Conservation (phyloP, 345 rosid species). For the Heritiera littoralis region DNA sequence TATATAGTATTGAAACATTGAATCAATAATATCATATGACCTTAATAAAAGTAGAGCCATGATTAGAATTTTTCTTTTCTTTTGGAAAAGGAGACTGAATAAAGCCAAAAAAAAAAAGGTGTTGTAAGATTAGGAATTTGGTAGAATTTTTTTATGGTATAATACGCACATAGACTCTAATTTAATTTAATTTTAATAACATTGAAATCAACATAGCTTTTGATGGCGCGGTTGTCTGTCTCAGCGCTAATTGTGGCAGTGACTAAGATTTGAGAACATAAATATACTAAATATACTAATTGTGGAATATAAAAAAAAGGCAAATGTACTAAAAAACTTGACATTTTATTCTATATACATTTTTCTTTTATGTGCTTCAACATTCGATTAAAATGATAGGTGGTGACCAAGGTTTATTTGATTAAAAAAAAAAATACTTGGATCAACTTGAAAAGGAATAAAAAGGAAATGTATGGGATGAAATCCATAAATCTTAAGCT, state of each 20-base stretch:
- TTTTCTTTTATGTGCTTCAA: too few species aligned
- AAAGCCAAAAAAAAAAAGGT: not conserved
- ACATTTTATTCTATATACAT: too few species aligned
- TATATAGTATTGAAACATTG: not conserved
- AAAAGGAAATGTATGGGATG: too few species aligned
- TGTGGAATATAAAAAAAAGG: too few species aligned
- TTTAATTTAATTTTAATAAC: not conserved
- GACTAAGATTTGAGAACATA: not conserved
- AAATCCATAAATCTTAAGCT: too few species aligned
- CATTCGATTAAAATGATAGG: too few species aligned
- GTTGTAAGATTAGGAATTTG: not conserved
- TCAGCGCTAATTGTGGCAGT: not conserved
- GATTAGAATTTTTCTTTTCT: not conserved
- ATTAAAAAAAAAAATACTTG: too few species aligned
- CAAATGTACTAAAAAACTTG: too few species aligned
- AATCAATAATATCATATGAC: not conserved
- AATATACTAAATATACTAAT: too few species aligned
- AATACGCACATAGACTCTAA: not conserved
- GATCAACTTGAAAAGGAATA: too few species aligned
- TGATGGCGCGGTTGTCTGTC: slow-evolving; percentile 3
- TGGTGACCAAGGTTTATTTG: too few species aligned
- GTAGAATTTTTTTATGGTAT: not conserved
- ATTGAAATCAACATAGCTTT: not conserved
- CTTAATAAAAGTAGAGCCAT: slow-evolving; percentile 6
- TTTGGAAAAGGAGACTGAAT: not conserved